phyloP scores from a whole-genome alignment of 148 eudicot genomes.

The Silene latifolia region DNA sequence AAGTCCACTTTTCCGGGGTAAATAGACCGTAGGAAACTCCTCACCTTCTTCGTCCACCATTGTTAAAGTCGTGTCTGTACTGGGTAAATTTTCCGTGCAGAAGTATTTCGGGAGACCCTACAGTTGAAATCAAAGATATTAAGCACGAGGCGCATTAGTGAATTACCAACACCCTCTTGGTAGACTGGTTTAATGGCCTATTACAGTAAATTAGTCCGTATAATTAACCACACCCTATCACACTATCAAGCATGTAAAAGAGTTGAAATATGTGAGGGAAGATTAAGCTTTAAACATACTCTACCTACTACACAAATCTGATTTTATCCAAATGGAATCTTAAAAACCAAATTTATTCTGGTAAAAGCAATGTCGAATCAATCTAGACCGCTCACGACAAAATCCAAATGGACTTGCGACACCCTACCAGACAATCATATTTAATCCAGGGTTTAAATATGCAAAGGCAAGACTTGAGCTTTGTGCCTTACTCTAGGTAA shows the following conservation, averaged over 20 bases:
- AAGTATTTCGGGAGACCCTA: conserved; percentile 54
- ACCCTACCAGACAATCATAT: background rate
- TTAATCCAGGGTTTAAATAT: no score
- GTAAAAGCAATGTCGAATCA: no score
- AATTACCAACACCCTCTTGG: background rate
- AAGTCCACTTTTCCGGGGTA: conserved; percentile 55
- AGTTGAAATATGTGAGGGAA: no score
- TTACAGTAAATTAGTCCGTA: background rate
- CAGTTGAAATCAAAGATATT: background rate
- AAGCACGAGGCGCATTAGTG: background rate
- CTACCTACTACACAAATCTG: no score
- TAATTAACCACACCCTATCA: background rate
- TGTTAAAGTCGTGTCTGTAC: conserved; percentile 41
- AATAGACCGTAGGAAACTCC: conserved; percentile 44
- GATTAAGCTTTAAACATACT: no score
- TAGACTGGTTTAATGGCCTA: background rate
- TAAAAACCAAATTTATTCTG: no score
- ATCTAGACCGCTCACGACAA: no score
- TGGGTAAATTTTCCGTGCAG: conserved; percentile 46
- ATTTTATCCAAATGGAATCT: no score
- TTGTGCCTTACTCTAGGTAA: no score
- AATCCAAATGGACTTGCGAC: background rate
- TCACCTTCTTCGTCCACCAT: conserved; percentile 61
- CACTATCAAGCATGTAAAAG: no score
- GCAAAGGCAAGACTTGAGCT: no score